Conservation (phyloP, 257 asterid species). For the Plantago major region DNA sequence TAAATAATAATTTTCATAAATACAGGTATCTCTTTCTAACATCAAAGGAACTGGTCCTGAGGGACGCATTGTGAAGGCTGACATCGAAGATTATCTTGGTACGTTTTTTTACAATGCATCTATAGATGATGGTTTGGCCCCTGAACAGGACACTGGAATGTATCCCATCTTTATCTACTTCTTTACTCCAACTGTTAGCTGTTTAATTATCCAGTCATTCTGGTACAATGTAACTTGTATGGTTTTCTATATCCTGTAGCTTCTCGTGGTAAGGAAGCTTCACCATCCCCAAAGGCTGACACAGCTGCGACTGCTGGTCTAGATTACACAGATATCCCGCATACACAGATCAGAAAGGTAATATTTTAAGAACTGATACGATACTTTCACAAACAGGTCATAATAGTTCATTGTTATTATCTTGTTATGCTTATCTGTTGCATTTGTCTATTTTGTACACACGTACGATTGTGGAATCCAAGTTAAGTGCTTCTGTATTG, state of each 20-base stretch:
- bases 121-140: background rate
- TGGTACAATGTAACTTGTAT: slow-evolving; percentile 21
- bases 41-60: slow-evolving; percentile 97
- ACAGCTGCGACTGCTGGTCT: slow-evolving; percentile 35
- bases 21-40: slow-evolving; percentile 69
- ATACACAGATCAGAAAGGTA: slow-evolving; percentile 93
- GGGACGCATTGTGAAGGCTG: slow-evolving; percentile 93
- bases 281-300: slow-evolving; percentile 58
- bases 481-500: no score
- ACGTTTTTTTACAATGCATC: slow-evolving; percentile 24
- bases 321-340: slow-evolving; percentile 79
- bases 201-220: slow-evolving; percentile 3
- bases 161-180: slow-evolving; percentile 2
- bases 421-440: background rate
- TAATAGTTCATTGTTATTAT: no score
- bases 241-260: slow-evolving; percentile 46
- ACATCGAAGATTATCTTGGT: slow-evolving; percentile 92
- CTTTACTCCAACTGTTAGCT: background rate
- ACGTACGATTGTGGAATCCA: background rate
- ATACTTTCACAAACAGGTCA: no score
- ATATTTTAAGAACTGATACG: slow-evolving; percentile 9
- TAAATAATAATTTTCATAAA: slow-evolving; percentile 14
- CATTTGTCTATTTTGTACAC: background rate
- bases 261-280: slow-evolving; percentile 62
- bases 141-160: background rate